These are phyloP conservation scores for Lithohypha guttulata DNA, from an alignment of 2,329 filamentous ascomycete genomes.

Conservation along the genomic window DNA sequence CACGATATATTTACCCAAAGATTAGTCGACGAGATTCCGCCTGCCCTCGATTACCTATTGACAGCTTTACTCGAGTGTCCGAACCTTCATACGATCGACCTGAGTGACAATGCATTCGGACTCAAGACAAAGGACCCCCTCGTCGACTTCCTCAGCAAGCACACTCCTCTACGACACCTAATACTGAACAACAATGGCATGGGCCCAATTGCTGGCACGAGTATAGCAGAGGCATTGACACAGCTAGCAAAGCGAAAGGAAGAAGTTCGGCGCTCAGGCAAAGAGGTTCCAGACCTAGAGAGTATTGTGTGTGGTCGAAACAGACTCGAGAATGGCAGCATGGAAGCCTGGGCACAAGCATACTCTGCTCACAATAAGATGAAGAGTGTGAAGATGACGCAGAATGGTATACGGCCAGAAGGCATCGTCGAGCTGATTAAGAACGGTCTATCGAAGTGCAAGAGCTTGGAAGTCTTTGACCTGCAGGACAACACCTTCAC, in stretches of 20 bases:
- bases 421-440: conserved; percentile 74
- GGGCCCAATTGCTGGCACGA: conserved; percentile 77
- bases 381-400: conserved; percentile 87
- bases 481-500: conserved; percentile 98
- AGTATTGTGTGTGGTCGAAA: conserved; percentile 97
- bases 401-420: conserved; percentile 93
- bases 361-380: conserved; percentile 72
- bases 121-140: conserved; percentile 89
- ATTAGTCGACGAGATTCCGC: conserved; percentile 84
- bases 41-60: conserved; percentile 73
- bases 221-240: conserved; percentile 78
- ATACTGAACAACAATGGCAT: conserved; percentile 98
- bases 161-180: conserved; percentile 83
- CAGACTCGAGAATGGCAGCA: conserved; percentile 87
- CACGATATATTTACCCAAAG: conserved; percentile 97
- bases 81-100: conserved; percentile 79
- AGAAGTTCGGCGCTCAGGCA: conserved; percentile 51
- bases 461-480: conserved; percentile 64
- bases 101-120: conserved; percentile 97
- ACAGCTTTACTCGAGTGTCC: conserved; percentile 77
- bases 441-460: conserved; percentile 63
- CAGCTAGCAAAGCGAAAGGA: conserved; percentile 76
- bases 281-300: conserved; percentile 71
- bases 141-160: conserved; percentile 78
- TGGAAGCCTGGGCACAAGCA: conserved; percentile 86